Percentiles rank a stretch among this genome's conserved stretches.
phyloP scores from a whole-genome alignment of 1,284 basidiomycete species.

The Puccinia triticina region DNA sequence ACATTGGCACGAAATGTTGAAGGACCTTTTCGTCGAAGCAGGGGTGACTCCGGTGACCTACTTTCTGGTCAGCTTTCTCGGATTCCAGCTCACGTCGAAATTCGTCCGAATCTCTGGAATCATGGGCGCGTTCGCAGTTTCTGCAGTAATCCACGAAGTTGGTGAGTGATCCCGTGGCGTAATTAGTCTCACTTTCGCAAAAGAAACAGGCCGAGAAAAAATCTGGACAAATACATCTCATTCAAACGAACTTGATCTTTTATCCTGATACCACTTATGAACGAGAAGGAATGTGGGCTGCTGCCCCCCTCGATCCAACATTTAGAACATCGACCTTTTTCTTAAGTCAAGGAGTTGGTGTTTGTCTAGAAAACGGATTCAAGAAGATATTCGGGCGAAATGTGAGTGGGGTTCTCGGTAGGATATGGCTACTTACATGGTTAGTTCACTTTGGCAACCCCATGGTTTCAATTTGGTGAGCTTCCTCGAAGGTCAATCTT shows the following conservation, averaged over 20 bases:
- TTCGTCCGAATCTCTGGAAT: slow-evolving; percentile 13
- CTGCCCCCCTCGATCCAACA: slow-evolving; percentile 11
- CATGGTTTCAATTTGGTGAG: slow-evolving; percentile 1
- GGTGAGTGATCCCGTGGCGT: not conserved
- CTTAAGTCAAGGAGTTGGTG: slow-evolving; percentile 54
- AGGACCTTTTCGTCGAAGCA: slow-evolving; percentile 29
- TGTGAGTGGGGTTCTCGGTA: slow-evolving; percentile 51
- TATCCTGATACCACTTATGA: not conserved
- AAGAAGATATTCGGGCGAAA: slow-evolving; percentile 35
- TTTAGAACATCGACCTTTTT: slow-evolving; percentile 53
- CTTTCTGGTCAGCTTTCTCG: slow-evolving; percentile 6
- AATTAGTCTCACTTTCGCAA: not conserved
- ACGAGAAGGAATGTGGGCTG: not conserved
- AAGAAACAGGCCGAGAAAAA: not conserved
- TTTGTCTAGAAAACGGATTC: slow-evolving; percentile 53
- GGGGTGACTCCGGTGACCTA: slow-evolving; percentile 4
- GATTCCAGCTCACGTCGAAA: not conserved
- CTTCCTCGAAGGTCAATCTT: not conserved
- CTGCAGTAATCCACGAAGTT: slow-evolving; percentile 35
- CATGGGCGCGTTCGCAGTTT: slow-evolving; percentile 33
- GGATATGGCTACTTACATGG: slow-evolving; percentile 52
- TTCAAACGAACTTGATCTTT: not conserved
- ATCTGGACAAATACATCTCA: not conserved
- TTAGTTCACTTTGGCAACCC: slow-evolving; percentile 36
- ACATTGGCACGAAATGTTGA: slow-evolving; percentile 36